phyloP scores from a whole-genome alignment of 108 stramenopile species.

The Hondaea fermentalgiana region DNA sequence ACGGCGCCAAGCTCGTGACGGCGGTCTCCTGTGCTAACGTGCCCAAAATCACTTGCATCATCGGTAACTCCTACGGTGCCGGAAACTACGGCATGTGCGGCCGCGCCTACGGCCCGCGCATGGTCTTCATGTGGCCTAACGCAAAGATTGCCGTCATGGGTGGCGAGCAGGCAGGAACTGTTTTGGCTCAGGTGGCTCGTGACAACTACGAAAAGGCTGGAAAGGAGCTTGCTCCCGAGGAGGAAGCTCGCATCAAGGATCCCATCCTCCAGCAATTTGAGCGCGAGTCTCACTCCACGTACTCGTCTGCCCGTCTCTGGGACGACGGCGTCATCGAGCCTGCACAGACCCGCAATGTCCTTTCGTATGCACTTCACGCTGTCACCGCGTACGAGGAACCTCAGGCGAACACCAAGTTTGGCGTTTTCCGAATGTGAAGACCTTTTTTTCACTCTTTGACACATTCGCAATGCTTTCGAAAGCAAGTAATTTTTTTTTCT shows the following conservation, averaged over 20 bases:
- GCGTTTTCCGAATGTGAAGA: slow-evolving; percentile 51
- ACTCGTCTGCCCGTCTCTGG: slow-evolving; percentile 82
- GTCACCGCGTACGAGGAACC: background rate
- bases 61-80: slow-evolving; percentile 71
- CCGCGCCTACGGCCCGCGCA: slow-evolving; percentile 80
- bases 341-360: slow-evolving; percentile 71
- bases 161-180: slow-evolving; percentile 90
- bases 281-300: slow-evolving; percentile 62
- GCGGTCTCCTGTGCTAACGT: slow-evolving; percentile 86
- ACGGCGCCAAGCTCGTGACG: slow-evolving; percentile 83
- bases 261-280: slow-evolving; percentile 50
- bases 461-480: too few relatives aligned
- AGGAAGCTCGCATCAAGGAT: slow-evolving; percentile 62
- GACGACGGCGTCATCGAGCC: slow-evolving; percentile 96
- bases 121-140: slow-evolving; percentile 97
- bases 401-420: slow-evolving; percentile 32
- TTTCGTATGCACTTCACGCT: slow-evolving; percentile 33
- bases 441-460: background rate
- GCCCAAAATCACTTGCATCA: slow-evolving; percentile 88
- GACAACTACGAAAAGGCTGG: slow-evolving; percentile 64
- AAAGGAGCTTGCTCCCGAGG: slow-evolving; percentile 51
- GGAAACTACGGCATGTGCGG: slow-evolving; percentile 98
- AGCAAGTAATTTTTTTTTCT: too few relatives aligned
- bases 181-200: slow-evolving; percentile 78
- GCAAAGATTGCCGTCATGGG: slow-evolving; percentile 92